phyloP scores from a whole-genome alignment of 1,139 yeast species.

The Sugiyamaella paludigena region DNA sequence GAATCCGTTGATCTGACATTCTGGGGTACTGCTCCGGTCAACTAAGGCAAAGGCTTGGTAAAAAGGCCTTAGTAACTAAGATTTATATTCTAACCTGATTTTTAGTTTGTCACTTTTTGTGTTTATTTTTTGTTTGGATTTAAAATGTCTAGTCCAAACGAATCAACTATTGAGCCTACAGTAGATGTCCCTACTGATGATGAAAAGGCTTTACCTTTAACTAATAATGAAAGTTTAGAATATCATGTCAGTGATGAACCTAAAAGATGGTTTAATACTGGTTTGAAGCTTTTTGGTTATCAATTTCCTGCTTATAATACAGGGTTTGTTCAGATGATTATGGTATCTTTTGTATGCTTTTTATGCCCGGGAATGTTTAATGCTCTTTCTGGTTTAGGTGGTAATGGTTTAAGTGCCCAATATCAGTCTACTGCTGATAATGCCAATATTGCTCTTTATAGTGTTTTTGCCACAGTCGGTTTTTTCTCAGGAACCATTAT shows the following conservation, averaged over 20 bases:
- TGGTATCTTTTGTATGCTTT: constrained; percentile 35
- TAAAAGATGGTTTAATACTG: constrained; percentile 25
- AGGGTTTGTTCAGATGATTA: constrained; percentile 30
- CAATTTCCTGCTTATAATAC: constrained; percentile 26
- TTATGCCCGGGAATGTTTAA: constrained; percentile 52
- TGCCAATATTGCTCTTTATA: constrained; percentile 54
- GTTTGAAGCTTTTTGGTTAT: constrained; percentile 18
- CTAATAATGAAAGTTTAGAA: neutral
- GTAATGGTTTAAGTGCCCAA: constrained; percentile 44
- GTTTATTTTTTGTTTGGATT: neutral
- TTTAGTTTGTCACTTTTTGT: neutral
- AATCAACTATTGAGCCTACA: neutral
- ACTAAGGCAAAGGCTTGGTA: no score
- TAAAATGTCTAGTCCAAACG: constrained; percentile 9
- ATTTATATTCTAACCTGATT: neutral
- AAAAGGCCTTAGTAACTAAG: no score
- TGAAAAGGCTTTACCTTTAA: constrained; percentile 7
- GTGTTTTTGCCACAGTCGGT: constrained; percentile 54
- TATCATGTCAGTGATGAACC: constrained; percentile 5
- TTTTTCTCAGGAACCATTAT: constrained; percentile 61
- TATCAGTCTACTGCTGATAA: constrained; percentile 47
- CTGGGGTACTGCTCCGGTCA: no score
- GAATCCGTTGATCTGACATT: no score
- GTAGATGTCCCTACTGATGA: constrained; percentile 9
- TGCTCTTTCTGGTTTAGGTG: constrained; percentile 55